Percentiles rank a stretch among this genome's conserved stretches.
These are phyloP conservation scores for Solanum etuberosum DNA, from an alignment of 257 asterid genomes.

Conservation along the genomic window DNA sequence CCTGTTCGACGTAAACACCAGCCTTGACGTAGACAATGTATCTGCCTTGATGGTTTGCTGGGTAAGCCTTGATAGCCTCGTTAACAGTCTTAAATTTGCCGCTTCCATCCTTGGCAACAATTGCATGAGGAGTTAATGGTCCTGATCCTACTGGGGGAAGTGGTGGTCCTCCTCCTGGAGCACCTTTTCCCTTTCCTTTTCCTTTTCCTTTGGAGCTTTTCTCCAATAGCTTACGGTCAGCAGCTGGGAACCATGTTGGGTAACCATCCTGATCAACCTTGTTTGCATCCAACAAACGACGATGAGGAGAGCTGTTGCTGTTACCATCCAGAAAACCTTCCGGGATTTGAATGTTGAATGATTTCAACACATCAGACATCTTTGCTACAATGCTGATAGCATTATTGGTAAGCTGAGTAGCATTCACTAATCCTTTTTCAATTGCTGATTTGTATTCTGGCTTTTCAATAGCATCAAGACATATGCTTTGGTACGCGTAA, in stretches of 20 bases:
- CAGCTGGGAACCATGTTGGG: slow-evolving; percentile 46
- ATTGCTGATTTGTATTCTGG: slow-evolving; percentile 31
- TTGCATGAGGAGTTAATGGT: slow-evolving; percentile 20
- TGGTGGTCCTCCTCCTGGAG: not conserved
- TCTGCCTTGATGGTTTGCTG: slow-evolving; percentile 32
- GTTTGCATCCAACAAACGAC: slow-evolving; percentile 13
- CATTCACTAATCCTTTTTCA: slow-evolving; percentile 23
- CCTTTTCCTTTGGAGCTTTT: not conserved
- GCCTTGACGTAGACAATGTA: slow-evolving; percentile 55
- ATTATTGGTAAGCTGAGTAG: slow-evolving; percentile 51
- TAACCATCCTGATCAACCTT: slow-evolving; percentile 18
- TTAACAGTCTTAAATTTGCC: slow-evolving; percentile 39
- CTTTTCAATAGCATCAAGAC: slow-evolving; percentile 31
- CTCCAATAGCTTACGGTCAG: slow-evolving; percentile 46
- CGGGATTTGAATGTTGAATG: slow-evolving; percentile 13
- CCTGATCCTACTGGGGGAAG: not conserved
- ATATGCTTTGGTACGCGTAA: slow-evolving; percentile 28
- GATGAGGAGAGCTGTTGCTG: not conserved
- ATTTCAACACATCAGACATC: slow-evolving; percentile 20
- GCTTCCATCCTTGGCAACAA: slow-evolving; percentile 65
- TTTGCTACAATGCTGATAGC: slow-evolving; percentile 48
- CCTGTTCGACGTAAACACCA: slow-evolving; percentile 46
- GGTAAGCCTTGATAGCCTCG: slow-evolving; percentile 43
- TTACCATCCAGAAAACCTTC: not conserved
- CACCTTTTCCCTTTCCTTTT: not conserved